Conservation (phyloP, 2,329 filamentous ascomycete genomes). For the Ophiosphaerella korrae region DNA sequence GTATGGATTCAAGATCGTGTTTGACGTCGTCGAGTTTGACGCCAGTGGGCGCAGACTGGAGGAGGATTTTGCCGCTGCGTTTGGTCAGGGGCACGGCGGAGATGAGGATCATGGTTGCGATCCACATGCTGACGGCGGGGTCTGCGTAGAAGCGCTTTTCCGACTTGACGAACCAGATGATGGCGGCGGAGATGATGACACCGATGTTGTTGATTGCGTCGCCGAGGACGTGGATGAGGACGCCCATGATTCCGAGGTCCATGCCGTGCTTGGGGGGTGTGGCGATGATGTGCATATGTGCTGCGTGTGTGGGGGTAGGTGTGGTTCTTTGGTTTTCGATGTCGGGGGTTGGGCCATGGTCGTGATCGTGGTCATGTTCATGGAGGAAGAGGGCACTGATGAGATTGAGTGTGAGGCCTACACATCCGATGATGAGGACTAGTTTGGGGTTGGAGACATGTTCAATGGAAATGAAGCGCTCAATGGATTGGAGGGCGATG, state of each 20-base stretch:
- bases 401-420: slow-evolving; percentile 71
- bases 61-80: slow-evolving; percentile 67
- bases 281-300: slow-evolving; percentile 34
- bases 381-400: slow-evolving; percentile 70
- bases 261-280: slow-evolving; percentile 38
- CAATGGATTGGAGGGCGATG: slow-evolving; percentile 74
- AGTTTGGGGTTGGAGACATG: slow-evolving; percentile 67
- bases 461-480: slow-evolving; percentile 67
- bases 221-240: slow-evolving; percentile 71
- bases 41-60: slow-evolving; percentile 68
- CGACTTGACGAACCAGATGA: slow-evolving; percentile 69
- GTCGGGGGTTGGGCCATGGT: slow-evolving; percentile 32
- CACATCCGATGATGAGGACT: slow-evolving; percentile 70
- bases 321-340: slow-evolving; percentile 19
- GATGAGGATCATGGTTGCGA: slow-evolving; percentile 72
- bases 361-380: slow-evolving; percentile 51
- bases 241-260: slow-evolving; percentile 73
- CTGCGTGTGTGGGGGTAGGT: slow-evolving; percentile 20
- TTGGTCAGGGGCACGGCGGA: slow-evolving; percentile 67
- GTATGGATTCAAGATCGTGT: slow-evolving; percentile 71
- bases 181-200: slow-evolving; percentile 70
- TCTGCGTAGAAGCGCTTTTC: slow-evolving; percentile 71
- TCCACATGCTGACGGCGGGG: slow-evolving; percentile 70
- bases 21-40: slow-evolving; percentile 67
- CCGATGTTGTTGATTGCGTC: slow-evolving; percentile 79